Conservation (phyloP, 176 grass and related monocot genomes). For the Paspalum notatum region DNA sequence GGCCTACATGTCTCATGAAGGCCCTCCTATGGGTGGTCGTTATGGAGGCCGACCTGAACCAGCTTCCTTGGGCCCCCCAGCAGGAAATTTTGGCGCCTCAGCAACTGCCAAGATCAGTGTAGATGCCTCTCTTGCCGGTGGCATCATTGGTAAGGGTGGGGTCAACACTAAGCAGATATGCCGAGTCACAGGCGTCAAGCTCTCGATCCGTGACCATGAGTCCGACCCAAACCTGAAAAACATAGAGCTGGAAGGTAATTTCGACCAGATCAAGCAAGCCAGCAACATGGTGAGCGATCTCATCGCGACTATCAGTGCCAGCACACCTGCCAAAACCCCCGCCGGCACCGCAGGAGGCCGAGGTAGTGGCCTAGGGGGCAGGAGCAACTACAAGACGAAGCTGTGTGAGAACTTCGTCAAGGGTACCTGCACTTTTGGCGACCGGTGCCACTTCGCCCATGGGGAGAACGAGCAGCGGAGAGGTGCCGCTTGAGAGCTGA, state of each 20-base stretch:
- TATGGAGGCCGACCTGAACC: slow-evolving; percentile 52
- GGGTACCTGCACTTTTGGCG: slow-evolving; percentile 71
- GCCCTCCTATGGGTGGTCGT: slow-evolving; percentile 56
- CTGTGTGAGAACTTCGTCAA: slow-evolving; percentile 84
- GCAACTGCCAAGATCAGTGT: slow-evolving; percentile 95
- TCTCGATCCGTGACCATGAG: slow-evolving; percentile 78
- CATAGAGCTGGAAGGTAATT: slow-evolving; percentile 89
- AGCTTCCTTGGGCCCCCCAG: slow-evolving; percentile 41
- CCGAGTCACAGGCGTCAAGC: slow-evolving; percentile 73
- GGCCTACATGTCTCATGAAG: slow-evolving; percentile 46
- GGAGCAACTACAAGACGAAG: slow-evolving; percentile 84
- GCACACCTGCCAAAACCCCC: slow-evolving; percentile 37
- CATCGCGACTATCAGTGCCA: slow-evolving; percentile 63
- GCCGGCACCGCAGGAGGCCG: background rate
- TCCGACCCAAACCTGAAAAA: slow-evolving; percentile 75
- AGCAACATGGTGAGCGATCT: slow-evolving; percentile 82
- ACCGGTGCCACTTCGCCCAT: slow-evolving; percentile 93
- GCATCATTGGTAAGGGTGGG: slow-evolving; percentile 93
- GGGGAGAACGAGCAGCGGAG: slow-evolving; percentile 75
- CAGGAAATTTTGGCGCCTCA: slow-evolving; percentile 74
- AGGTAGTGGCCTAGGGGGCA: slow-evolving; percentile 38
- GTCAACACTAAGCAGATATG: slow-evolving; percentile 92
- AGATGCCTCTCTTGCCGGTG: slow-evolving; percentile 77
- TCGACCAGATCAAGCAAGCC: slow-evolving; percentile 94
- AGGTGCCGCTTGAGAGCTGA: slow-evolving; percentile 40